A percentile compares a stretch with the other conserved stretches of the same genome.
These are phyloP conservation scores for Peronospora farinosa DNA, from an alignment of 352 stramenopile genomes.

Conservation along the genomic window DNA sequence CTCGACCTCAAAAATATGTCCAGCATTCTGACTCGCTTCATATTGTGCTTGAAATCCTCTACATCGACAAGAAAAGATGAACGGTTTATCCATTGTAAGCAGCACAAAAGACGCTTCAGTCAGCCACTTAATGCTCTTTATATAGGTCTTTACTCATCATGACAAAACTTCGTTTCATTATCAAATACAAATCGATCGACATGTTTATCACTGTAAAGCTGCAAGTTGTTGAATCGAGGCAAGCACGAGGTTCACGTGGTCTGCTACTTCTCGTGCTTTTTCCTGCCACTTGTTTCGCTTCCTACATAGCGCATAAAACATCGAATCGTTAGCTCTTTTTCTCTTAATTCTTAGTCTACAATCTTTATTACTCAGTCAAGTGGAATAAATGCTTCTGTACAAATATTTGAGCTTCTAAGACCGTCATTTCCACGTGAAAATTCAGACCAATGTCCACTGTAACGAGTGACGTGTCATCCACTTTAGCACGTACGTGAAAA, in stretches of 20 bases:
- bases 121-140: no score
- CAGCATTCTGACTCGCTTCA: no score
- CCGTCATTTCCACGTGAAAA: conserved; percentile 77
- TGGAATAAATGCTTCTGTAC: conserved; percentile 46
- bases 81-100: no score
- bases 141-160: no score
- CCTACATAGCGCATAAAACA: conserved; percentile 20
- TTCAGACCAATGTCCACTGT: conserved; percentile 66
- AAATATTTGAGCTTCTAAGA: conserved; percentile 50
- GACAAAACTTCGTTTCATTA: no score
- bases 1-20: no score
- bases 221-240: conserved; percentile 72
- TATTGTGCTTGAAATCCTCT: no score
- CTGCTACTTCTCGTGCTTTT: conserved; percentile 60
- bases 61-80: no score
- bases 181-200: no score
- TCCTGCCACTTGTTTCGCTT: conserved; percentile 62
- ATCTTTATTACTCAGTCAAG: conserved; percentile 35
- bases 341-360: background rate
- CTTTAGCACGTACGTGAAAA: conserved; percentile 71
- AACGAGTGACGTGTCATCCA: conserved; percentile 48
- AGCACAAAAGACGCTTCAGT: no score
- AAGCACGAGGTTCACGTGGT: conserved; percentile 70
- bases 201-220: conserved; percentile 38
- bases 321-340: background rate